phyloP scores from a whole-genome alignment of 306 rosid species.

The Senna tora region DNA sequence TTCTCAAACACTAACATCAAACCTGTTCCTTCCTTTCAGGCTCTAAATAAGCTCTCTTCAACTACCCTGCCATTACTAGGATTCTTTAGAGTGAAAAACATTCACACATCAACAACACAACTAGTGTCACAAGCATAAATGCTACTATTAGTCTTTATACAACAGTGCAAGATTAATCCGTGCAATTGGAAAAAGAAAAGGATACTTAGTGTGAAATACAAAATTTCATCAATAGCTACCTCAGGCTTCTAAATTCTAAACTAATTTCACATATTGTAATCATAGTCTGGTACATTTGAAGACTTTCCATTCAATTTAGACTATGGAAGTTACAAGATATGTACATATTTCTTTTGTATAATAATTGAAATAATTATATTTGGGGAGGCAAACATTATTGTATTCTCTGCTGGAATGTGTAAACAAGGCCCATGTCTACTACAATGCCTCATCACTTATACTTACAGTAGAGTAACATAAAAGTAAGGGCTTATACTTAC shows the following conservation, averaged over 20 bases:
- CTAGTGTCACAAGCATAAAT: constrained; percentile 39
- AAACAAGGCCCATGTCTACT: constrained; percentile 38
- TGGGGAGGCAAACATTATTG: constrained; percentile 28
- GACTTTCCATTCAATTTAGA: constrained; percentile 28
- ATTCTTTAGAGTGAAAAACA: not conserved
- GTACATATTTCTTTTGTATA: constrained; percentile 40
- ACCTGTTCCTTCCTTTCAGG: not conserved
- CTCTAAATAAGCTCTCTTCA: not conserved
- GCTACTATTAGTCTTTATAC: not conserved
- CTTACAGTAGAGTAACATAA: too few relatives aligned
- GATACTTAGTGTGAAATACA: constrained; percentile 11
- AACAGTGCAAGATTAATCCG: not conserved
- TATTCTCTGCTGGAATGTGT: constrained; percentile 29
- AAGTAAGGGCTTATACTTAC: too few relatives aligned
- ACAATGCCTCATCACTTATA: constrained; percentile 56
- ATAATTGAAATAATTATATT: constrained; percentile 34
- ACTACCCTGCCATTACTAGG: not conserved
- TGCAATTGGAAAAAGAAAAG: not conserved
- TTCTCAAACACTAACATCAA: not conserved
- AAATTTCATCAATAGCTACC: constrained; percentile 35
- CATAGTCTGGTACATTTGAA: not conserved
- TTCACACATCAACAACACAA: too few relatives aligned
- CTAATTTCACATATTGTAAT: not conserved
- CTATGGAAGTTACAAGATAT: constrained; percentile 34
- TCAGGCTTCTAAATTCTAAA: not conserved